Evolutionary conservation across 345 rosid genomes (phyloP).

Genomic region (Lepidium aucheri): DNA sequence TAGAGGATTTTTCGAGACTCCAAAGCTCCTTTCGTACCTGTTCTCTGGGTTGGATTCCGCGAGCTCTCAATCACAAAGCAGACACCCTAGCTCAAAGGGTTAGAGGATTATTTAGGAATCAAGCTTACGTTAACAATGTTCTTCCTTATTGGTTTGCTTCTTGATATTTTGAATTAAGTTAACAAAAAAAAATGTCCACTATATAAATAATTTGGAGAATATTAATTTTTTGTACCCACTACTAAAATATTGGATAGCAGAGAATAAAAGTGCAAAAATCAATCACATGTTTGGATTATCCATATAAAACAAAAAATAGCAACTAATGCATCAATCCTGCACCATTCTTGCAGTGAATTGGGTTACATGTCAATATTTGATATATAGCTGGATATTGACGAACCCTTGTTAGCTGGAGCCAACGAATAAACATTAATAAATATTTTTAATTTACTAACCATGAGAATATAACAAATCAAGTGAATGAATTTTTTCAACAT

Average conservation of each 20-base stretch:
- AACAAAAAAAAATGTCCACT: too few relatives aligned
- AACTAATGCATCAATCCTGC: conserved; percentile 20
- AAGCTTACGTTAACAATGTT: too few relatives aligned
- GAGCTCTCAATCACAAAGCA: too few relatives aligned
- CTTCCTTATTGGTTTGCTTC: too few relatives aligned
- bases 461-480: too few relatives aligned
- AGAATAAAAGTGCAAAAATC: not conserved
- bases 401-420: conserved; percentile 13
- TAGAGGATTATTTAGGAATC: too few relatives aligned
- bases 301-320: not conserved
- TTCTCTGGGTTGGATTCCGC: too few relatives aligned
- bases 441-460: not conserved
- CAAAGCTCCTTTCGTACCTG: too few relatives aligned
- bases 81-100: too few relatives aligned
- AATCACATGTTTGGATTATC: conserved; percentile 11
- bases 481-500: too few relatives aligned
- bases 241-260: not conserved
- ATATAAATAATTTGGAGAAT: not conserved
- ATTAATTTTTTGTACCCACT: not conserved
- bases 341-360: conserved; percentile 26
- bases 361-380: not conserved
- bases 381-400: not conserved
- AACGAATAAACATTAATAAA: not conserved
- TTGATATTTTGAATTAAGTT: too few relatives aligned
- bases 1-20: too few relatives aligned